Base-by-base conservation (phyloP, 345 rosid genomes). In the Gossypium longicalyx region DNA sequence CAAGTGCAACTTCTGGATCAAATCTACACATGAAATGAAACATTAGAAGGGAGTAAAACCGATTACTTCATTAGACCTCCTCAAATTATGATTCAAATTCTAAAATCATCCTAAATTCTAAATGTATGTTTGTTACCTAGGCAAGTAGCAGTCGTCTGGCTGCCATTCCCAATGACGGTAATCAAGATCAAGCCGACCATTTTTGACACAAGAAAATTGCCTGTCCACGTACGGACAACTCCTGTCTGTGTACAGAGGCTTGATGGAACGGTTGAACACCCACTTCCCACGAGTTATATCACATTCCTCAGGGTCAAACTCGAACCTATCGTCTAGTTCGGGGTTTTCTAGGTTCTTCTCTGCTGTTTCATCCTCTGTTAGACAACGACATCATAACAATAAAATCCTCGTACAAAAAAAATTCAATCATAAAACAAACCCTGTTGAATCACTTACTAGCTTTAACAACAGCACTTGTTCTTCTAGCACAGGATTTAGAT, bases 141-240 rank as follows among this genome's bases (percentile, higher is more conserved):
- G 97, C 75, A 94, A 72, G 45, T 84, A 81, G 66, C 98, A 94
- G 72, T 94, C 98, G 44, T 91, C 95, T 2, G 97, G 97, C 77
- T 86, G 97, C 98, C 98, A 94, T 73, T 87, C 93, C 98, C 97
- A 94, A 48, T 83, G 86, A 15, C 74, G 92, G 76, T 92, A 94
- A 75, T 89, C 87, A 1, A 89, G 83, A 68, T 94, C 93, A 49
- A 34, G 83, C 48, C 87, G 78, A 10, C 92, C 97, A 34, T 94
- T 92, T 79, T 89, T 84, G 61, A 82, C 84, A 54, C 97, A 94
- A 57, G 93, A 76, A 74, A 94, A 83, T 77, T 92, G 98, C 56
- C 78, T 76, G 43, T 94, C 98, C 3, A 94, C 77, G 78, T 94
- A 94, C 0, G 92, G 97, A 80, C 98, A 94, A 71, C 89, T 86